A percentile compares a stretch with the other conserved stretches of the same genome.
phyloP scores from a whole-genome alignment of 1,284 basidiomycete species.

The Microstroma glucosiphilum region DNA sequence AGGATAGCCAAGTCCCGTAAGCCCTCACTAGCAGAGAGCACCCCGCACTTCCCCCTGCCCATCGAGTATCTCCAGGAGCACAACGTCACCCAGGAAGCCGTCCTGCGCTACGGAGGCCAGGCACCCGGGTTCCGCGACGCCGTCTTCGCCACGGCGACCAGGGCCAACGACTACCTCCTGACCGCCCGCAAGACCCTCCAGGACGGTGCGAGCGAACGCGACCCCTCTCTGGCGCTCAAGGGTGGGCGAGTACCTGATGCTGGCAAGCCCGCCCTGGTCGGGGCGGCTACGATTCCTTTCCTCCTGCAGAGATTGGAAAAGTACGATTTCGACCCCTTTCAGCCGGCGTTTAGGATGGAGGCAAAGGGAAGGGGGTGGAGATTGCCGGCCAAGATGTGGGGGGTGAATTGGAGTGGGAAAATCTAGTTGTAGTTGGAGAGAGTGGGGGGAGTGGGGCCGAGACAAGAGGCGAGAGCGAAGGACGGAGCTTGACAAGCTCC shows the following conservation, averaged over 20 bases:
- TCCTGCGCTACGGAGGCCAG: constrained; percentile 65
- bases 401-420: constrained; percentile 10
- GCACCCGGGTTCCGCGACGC: constrained; percentile 65
- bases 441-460: too few species aligned
- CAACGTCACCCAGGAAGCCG: constrained; percentile 75
- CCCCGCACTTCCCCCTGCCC: constrained; percentile 72
- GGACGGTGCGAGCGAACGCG: constrained; percentile 56
- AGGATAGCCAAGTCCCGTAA: constrained; percentile 12
- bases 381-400: constrained; percentile 16
- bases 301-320: constrained; percentile 16
- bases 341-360: constrained; percentile 1
- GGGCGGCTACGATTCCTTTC: constrained; percentile 1
- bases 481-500: too few species aligned
- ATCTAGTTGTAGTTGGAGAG: not conserved
- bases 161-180: constrained; percentile 82
- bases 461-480: too few species aligned
- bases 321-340: constrained; percentile 10
- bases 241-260: not conserved
- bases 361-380: constrained; percentile 12
- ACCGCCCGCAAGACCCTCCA: constrained; percentile 74
- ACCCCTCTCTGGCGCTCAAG: constrained; percentile 56
- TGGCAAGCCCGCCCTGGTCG: not conserved
- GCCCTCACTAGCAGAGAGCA: constrained; percentile 26
- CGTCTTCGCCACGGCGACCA: constrained; percentile 78
- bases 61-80: constrained; percentile 74